phyloP scores from a whole-genome alignment of 805 yeast genomes.

The Yarrowia sp. region DNA sequence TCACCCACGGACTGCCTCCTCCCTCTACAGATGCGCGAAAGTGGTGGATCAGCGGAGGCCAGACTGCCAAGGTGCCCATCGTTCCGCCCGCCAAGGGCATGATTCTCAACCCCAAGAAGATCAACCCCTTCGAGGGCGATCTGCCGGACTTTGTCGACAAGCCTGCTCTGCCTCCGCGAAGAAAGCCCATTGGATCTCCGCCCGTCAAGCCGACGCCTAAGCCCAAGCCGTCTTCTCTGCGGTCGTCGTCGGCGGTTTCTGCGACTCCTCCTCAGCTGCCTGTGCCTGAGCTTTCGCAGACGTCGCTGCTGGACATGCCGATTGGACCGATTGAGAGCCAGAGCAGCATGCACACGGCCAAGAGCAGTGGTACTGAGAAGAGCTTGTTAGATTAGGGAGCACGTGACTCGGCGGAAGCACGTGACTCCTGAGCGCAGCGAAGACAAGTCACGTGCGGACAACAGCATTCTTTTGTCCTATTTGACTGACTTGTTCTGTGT shows the following conservation, averaged over 20 bases:
- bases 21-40: constrained; percentile 79
- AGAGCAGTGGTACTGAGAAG: not conserved
- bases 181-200: constrained; percentile 2
- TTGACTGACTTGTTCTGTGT: too few relatives aligned
- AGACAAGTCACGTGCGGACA: too few relatives aligned
- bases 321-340: not conserved
- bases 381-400: not conserved
- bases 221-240: constrained; percentile 10
- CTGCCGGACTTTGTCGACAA: constrained; percentile 50
- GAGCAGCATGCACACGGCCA: not conserved
- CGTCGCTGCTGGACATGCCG: constrained; percentile 14
- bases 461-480: too few relatives aligned
- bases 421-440: too few relatives aligned
- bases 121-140: constrained; percentile 65
- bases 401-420: too few relatives aligned
- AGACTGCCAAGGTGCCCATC: constrained; percentile 65
- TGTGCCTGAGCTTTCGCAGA: not conserved
- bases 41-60: constrained; percentile 91
- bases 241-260: not conserved
- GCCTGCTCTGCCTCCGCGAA: constrained; percentile 10
- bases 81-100: constrained; percentile 43
- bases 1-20: constrained; percentile 61
- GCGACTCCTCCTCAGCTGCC: constrained; percentile 5
- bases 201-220: constrained; percentile 7
- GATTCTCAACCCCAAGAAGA: constrained; percentile 67